Evolutionary conservation across 768 basidiomycete genomes (phyloP).

Genomic region (Lyophyllum shimeji): DNA sequence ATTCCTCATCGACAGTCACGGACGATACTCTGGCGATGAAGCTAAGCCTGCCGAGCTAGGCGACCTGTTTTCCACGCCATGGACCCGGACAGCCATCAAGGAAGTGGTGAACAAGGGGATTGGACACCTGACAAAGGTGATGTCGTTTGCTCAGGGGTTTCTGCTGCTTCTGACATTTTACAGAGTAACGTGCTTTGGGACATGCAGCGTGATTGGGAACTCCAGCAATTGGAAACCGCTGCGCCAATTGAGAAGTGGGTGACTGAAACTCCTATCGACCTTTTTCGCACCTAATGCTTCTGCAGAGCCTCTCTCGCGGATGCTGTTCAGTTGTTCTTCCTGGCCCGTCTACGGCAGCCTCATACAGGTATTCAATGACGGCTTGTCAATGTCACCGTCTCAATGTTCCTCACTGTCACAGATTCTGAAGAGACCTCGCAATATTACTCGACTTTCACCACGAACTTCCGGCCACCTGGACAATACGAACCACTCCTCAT

Average conservation of each 20-base stretch:
- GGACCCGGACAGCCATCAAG: slow-evolving; percentile 58
- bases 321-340: slow-evolving; percentile 54
- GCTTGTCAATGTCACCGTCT: background rate
- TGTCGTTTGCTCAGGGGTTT: background rate
- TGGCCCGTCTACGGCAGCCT: slow-evolving; percentile 71
- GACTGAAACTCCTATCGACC: background rate
- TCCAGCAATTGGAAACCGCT: slow-evolving; percentile 56
- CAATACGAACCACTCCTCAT: slow-evolving; percentile 80
- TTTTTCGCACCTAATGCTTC: slow-evolving; percentile 29
- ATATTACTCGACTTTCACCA: slow-evolving; percentile 87
- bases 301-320: slow-evolving; percentile 34
- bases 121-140: slow-evolving; percentile 64
- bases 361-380: slow-evolving; percentile 58
- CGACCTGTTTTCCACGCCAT: slow-evolving; percentile 58
- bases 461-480: slow-evolving; percentile 66
- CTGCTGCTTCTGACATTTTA: slow-evolving; percentile 1
- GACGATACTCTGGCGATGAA: slow-evolving; percentile 38
- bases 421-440: slow-evolving; percentile 82
- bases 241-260: slow-evolving; percentile 45
- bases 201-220: slow-evolving; percentile 70
- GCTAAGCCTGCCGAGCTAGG: slow-evolving; percentile 50
- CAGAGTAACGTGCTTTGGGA: slow-evolving; percentile 79
- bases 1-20: slow-evolving; percentile 49
- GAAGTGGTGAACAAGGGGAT: slow-evolving; percentile 56
- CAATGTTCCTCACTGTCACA: slow-evolving; percentile 26